A percentile compares a stretch with the other conserved stretches of the same genome.
Evolutionary conservation across 176 grass and related monocot species (phyloP).

Genomic region (Phragmites australis): DNA sequence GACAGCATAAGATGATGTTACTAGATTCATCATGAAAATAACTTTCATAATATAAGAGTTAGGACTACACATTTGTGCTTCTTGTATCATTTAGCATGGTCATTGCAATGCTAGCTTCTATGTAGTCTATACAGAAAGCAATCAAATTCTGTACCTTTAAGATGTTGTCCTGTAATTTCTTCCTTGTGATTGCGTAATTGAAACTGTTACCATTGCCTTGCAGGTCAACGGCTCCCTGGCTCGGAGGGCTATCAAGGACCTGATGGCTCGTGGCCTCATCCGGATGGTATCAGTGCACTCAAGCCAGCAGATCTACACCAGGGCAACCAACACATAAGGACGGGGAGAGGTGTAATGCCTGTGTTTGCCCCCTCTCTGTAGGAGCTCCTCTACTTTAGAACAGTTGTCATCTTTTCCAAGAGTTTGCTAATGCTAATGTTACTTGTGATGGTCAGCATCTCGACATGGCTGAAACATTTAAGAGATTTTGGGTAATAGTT

Average conservation of each 20-base stretch:
- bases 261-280: conserved; percentile 46
- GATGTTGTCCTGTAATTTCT: background rate
- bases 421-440: conserved; percentile 25
- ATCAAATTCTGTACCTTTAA: too few relatives aligned
- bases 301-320: conserved; percentile 66
- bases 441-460: conserved; percentile 18
- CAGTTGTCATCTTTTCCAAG: conserved; percentile 12
- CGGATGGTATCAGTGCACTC: conserved; percentile 45
- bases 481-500: conserved; percentile 32
- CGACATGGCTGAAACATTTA: conserved; percentile 22
- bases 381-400: conserved; percentile 26
- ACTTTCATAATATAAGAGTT: too few relatives aligned
- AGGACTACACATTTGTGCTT: background rate
- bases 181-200: background rate
- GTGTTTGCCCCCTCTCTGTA: background rate
- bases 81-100: background rate
- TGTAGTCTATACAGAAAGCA: background rate
- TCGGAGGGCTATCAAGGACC: conserved; percentile 49
- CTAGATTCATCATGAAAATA: too few relatives aligned
- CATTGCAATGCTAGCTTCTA: background rate
- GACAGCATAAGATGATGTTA: too few relatives aligned
- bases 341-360: background rate
- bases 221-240: conserved; percentile 45
- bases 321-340: conserved; percentile 60
- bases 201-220: background rate